phyloP scores from a whole-genome alignment of 805 yeast genomes.

The Kluyveromyces wickerhamii region DNA sequence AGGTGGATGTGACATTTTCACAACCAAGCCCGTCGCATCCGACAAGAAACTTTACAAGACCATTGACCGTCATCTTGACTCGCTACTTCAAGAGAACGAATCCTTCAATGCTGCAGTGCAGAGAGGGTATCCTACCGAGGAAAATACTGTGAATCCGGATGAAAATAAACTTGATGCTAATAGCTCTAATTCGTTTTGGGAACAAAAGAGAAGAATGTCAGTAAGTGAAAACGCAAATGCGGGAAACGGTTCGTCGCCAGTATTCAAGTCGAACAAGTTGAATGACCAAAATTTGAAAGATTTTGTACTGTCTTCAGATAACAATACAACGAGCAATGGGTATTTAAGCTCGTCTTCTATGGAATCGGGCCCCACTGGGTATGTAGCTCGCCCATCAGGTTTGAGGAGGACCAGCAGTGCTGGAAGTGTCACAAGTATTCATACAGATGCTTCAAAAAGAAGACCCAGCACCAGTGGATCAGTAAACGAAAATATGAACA shows the following conservation, averaged over 20 bases:
- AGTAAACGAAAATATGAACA: slow-evolving; percentile 3
- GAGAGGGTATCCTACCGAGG: slow-evolving; percentile 15
- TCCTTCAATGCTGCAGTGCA: slow-evolving; percentile 28
- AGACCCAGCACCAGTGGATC: neutral
- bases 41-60: slow-evolving; percentile 85
- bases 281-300: slow-evolving; percentile 31
- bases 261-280: slow-evolving; percentile 21
- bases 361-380: slow-evolving; percentile 15
- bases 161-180: slow-evolving; percentile 13
- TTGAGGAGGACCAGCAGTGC: slow-evolving; percentile 24
- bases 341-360: slow-evolving; percentile 26
- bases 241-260: slow-evolving; percentile 6
- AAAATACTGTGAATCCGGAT: neutral
- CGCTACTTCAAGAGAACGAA: slow-evolving; percentile 34
- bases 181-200: slow-evolving; percentile 30
- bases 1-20: slow-evolving; percentile 89
- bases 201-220: slow-evolving; percentile 35
- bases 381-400: slow-evolving; percentile 3
- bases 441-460: slow-evolving; percentile 1
- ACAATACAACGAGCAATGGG: slow-evolving; percentile 17
- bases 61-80: slow-evolving; percentile 71
- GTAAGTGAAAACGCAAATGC: slow-evolving; percentile 19
- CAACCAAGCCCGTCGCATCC: slow-evolving; percentile 87
- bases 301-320: slow-evolving; percentile 14
- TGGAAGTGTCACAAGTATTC: slow-evolving; percentile 16